These are phyloP conservation scores for Debaryomyces fabryi DNA, from an alignment of 1,139 yeast genomes.

Conservation along the genomic window DNA sequence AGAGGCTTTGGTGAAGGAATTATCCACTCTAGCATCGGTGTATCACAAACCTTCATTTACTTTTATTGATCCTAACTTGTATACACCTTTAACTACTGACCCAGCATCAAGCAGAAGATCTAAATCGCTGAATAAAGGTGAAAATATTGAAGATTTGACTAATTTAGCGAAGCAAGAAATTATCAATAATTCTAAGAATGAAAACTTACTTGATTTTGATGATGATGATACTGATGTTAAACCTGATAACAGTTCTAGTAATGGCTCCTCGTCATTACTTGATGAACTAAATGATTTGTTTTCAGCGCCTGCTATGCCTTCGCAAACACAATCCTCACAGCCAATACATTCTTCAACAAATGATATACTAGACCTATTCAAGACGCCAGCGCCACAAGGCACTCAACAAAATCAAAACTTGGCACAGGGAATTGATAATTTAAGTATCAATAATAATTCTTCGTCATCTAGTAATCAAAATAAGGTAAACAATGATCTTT, in stretches of 20 bases:
- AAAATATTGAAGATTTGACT: slow-evolving; percentile 74
- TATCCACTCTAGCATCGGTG: slow-evolving; percentile 86
- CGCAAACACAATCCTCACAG: slow-evolving; percentile 13
- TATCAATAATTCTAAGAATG: slow-evolving; percentile 67
- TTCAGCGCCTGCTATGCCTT: slow-evolving; percentile 33
- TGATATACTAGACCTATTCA: slow-evolving; percentile 50
- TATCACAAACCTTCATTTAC: slow-evolving; percentile 82
- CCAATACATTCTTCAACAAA: slow-evolving; percentile 25
- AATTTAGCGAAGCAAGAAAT: slow-evolving; percentile 79
- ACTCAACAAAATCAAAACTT: slow-evolving; percentile 15
- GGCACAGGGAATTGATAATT: slow-evolving; percentile 23
- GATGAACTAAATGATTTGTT: slow-evolving; percentile 75
- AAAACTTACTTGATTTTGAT: slow-evolving; percentile 78
- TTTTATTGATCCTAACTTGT: slow-evolving; percentile 51
- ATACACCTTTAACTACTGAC: slow-evolving; percentile 34
- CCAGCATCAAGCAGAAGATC: slow-evolving; percentile 11
- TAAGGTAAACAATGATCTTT: slow-evolving; percentile 47
- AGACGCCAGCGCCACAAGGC: slow-evolving; percentile 15
- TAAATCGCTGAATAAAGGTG: slow-evolving; percentile 25
- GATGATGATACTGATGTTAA: slow-evolving; percentile 53
- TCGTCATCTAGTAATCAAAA: slow-evolving; percentile 10
- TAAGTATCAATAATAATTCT: slow-evolving; percentile 19
- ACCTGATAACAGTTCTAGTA: slow-evolving; percentile 20
- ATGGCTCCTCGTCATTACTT: slow-evolving; percentile 37
- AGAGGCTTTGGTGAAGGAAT: slow-evolving; percentile 68